Percentiles rank a stretch among this genome's conserved stretches.
Conservation (phyloP, 176 grass and related monocot genomes). For the Oryza rufipogon region DNA sequence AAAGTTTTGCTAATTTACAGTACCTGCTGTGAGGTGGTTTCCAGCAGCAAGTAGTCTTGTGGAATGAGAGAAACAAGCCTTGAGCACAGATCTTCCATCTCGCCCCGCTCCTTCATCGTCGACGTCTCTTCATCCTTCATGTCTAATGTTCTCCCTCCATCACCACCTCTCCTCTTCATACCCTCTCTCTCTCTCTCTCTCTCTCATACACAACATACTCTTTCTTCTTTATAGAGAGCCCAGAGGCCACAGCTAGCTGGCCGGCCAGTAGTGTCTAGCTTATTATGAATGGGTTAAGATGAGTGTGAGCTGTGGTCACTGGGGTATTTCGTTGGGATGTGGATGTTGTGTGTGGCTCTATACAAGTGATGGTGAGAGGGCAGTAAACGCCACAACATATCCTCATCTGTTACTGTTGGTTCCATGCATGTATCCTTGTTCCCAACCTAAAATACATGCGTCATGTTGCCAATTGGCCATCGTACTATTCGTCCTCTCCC, state of each 20-base stretch:
- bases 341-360: not conserved
- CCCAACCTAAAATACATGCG: not conserved
- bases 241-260: not conserved
- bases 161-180: not conserved
- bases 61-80: constrained; percentile 39
- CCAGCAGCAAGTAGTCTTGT: not conserved
- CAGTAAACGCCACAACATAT: not conserved
- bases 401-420: not conserved
- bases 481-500: not conserved
- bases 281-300: not conserved
- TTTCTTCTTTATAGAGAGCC: constrained; percentile 23
- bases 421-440: not conserved
- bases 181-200: not conserved
- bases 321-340: not conserved
- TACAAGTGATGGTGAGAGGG: not conserved
- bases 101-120: not conserved
- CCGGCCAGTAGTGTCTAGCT: not conserved
- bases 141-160: not conserved
- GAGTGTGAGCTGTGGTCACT: not conserved
- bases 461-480: not conserved
- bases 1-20: too few relatives aligned
- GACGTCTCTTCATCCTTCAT: not conserved
- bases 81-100: constrained; percentile 40
- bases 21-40: constrained; percentile 26
- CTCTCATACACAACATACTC: not conserved